A percentile compares a stretch with the other conserved stretches of the same genome.
These are phyloP conservation scores for Paraphoma sp. DNA, from an alignment of 2,329 filamentous ascomycete genomes.

Conservation along the genomic window DNA sequence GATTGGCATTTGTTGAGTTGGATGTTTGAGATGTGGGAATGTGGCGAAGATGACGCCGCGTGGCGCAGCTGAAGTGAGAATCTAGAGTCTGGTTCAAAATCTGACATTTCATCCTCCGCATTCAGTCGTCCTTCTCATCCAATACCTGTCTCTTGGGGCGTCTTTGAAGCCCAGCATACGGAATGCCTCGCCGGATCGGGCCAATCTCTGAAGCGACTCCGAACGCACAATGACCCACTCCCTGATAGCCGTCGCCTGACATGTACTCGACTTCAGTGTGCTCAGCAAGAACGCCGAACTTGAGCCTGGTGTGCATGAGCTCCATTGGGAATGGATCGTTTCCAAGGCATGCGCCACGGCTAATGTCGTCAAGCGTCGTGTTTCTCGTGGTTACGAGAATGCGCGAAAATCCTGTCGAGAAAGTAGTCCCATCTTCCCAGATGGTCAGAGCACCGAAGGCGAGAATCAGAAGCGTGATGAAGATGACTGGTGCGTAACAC, in stretches of 20 bases:
- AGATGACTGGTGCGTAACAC: slow-evolving; percentile 44
- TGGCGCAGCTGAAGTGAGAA: not conserved
- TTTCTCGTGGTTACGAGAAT: slow-evolving; percentile 46
- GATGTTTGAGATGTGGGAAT: not conserved
- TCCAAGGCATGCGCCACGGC: slow-evolving; percentile 49
- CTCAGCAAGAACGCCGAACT: slow-evolving; percentile 47
- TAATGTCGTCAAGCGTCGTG: slow-evolving; percentile 44
- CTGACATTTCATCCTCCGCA: not conserved
- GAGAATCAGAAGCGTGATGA: slow-evolving; percentile 34
- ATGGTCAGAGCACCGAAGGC: slow-evolving; percentile 37
- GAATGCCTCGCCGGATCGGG: slow-evolving; percentile 25
- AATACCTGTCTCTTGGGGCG: not conserved
- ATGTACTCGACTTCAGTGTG: slow-evolving; percentile 31
- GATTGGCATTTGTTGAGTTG: slow-evolving; percentile 33
- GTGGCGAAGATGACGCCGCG: not conserved
- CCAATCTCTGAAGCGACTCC: slow-evolving; percentile 36
- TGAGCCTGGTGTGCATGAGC: slow-evolving; percentile 43
- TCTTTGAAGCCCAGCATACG: slow-evolving; percentile 30
- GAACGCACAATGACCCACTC: slow-evolving; percentile 38
- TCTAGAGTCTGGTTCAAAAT: not conserved
- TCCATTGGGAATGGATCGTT: slow-evolving; percentile 49
- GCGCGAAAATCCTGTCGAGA: slow-evolving; percentile 42
- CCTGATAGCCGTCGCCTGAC: slow-evolving; percentile 23
- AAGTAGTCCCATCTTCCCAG: slow-evolving; percentile 44
- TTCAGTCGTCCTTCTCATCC: slow-evolving; percentile 1